Evolutionary conservation across 441 rosid genomes (phyloP), one percentile per base, ranked within the genome.

Genomic region (Syzygium malaccense): DNA sequence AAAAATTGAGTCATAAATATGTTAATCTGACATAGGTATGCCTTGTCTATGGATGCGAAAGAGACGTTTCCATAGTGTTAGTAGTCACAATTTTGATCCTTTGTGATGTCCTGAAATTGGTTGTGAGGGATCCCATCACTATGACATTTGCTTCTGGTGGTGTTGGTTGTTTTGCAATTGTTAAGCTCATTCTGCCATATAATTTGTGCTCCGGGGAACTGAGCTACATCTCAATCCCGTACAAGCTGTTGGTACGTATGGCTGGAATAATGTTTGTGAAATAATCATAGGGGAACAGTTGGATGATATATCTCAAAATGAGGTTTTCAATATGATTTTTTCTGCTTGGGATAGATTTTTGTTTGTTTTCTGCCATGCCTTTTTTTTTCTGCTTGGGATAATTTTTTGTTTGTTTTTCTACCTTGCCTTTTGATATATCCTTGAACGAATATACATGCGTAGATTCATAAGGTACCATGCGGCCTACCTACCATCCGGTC

Each of bases 301-400:
- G 95, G 98, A 96, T 92, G 99, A 98, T 94, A 91, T 98, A 89
- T 98, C 99, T 86, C 99, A 95, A 91, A 96, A 96, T 94, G 99
- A 98, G 99, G 99, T 98, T 91, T 86, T 17, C 28, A 20, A 58
- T 37, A 30, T 62, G 87, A 48, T 90, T 75, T 87, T 28, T 55
- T 37, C 57, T 86, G 88, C 33, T 84, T 88, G 45, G 32, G 86
- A 75, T 48, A 11, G 85, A 48, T 89, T 85, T 86, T 60, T 57
- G 83, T 91, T 64, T 87, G 90, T 80, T 56, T 89, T 85, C 75
- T 28, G 7, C 8, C 48, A 45, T 45, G 48, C 48, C 48, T 6
- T 45, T 45, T 41, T 41, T 45, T 45, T 45, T 7, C 48, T 45
- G 48, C 48, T 45, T 45, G 48, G 48, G 48, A 45, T 45, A 45